Percentiles rank a stretch among this genome's conserved stretches.
Evolutionary conservation across 2,329 filamentous ascomycete species (phyloP).

Genomic region (Fusarium bactridioides): DNA sequence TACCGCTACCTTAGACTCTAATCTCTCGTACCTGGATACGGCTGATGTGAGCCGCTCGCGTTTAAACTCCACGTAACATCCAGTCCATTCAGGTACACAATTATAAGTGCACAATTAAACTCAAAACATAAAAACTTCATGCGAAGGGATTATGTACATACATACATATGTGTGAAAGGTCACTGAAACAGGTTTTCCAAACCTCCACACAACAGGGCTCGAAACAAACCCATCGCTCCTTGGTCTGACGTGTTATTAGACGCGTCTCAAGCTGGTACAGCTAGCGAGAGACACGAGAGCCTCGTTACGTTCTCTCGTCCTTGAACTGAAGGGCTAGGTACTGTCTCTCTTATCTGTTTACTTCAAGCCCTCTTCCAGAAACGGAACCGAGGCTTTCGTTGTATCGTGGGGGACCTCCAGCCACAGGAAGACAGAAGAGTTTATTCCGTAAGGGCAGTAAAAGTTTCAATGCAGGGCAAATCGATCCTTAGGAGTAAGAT

Average conservation of each 20-base stretch:
- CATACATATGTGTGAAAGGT: background rate
- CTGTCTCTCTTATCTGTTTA: constrained; percentile 1
- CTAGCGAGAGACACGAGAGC: constrained; percentile 21
- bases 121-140: constrained; percentile 10
- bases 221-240: constrained; percentile 21
- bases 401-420: background rate
- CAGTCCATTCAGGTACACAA: background rate
- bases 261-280: constrained; percentile 19
- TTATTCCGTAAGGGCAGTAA: background rate
- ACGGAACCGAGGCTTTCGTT: background rate
- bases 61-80: constrained; percentile 5
- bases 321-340: background rate
- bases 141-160: background rate
- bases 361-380: background rate
- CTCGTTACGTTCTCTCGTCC: background rate
- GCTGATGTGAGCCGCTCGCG: constrained; percentile 26
- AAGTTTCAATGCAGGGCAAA: background rate
- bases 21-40: background rate
- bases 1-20: background rate
- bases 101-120: constrained; percentile 12
- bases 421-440: background rate
- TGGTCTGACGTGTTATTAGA: constrained; percentile 18
- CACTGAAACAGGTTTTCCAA: constrained; percentile 12
- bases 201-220: constrained; percentile 14
- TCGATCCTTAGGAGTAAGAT: background rate